Percentiles rank a stretch among this genome's conserved stretches.
phyloP scores from a whole-genome alignment of 495 filamentous ascomycete species.

The Tuber umbilicatum region DNA sequence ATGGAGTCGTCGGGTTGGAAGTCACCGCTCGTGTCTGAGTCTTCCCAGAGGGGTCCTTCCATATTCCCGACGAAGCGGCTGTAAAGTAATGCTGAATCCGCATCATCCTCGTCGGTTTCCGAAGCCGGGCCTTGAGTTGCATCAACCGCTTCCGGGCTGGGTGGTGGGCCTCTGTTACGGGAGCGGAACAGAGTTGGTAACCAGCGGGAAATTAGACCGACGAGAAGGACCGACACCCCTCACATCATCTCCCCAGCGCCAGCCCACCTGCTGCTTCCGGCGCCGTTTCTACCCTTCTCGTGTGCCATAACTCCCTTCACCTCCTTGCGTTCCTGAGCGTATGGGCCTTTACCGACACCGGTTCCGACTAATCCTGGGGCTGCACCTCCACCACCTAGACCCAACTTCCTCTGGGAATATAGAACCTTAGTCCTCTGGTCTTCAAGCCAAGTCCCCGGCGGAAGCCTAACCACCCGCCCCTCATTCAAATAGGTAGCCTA shows the following conservation, averaged over 20 bases:
- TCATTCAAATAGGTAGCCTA: slow-evolving; percentile 95
- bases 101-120: slow-evolving; percentile 16
- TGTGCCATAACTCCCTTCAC: slow-evolving; percentile 70
- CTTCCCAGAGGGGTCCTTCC: slow-evolving; percentile 19
- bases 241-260: slow-evolving; percentile 36
- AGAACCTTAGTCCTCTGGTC: slow-evolving; percentile 65
- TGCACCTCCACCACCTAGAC: slow-evolving; percentile 48
- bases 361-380: slow-evolving; percentile 43
- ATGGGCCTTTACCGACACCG: slow-evolving; percentile 37
- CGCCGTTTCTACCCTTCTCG: slow-evolving; percentile 44
- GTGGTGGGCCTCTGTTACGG: slow-evolving; percentile 2
- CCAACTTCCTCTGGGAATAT: slow-evolving; percentile 47
- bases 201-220: slow-evolving; percentile 24
- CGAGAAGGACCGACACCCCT: slow-evolving; percentile 28
- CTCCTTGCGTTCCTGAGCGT: slow-evolving; percentile 53
- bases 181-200: slow-evolving; percentile 16
- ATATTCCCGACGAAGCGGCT: slow-evolving; percentile 13
- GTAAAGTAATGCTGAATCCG: slow-evolving; percentile 12
- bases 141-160: neutral
- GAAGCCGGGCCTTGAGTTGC: slow-evolving; percentile 9
- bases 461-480: slow-evolving; percentile 65
- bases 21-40: slow-evolving; percentile 29
- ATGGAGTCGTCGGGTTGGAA: slow-evolving; percentile 34
- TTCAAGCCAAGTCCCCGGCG: slow-evolving; percentile 85
- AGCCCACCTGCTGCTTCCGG: slow-evolving; percentile 21